Evolutionary conservation across 225 moss, liverwort and hornwort genomes (phyloP), one percentile per base, ranked within the genome.

Genomic region (Pseudisothecium myosuroides): DNA sequence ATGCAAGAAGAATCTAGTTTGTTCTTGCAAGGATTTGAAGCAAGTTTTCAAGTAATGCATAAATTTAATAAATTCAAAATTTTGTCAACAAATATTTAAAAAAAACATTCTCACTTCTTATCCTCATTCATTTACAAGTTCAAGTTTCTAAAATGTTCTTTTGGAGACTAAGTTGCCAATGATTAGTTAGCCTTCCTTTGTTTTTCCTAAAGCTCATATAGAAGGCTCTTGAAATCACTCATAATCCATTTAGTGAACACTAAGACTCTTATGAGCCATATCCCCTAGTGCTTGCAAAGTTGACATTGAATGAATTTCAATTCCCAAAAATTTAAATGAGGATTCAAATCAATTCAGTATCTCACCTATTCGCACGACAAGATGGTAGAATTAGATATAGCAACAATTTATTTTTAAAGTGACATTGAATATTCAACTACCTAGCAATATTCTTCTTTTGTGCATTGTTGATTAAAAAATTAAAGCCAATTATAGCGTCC

Each of bases 51-150:
- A 43, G 0, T 28, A 72, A 27, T 45, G 17, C 3, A 5, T 17
- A 45, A 10, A 15, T 73, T 45, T 16, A 3, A 43, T 28, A 17
- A 73, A 29, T 45, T 11, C 17, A 73, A 72, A 73, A 27, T 45
- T 29, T 73, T 29, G 28, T 73, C 10, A 28, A 28, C 0, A 45
- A 28, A 45, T 45, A 45, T 28, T 9, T 0, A n/a, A 0, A 43
- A 73, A 43, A 45, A 73, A 45, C 0, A 28, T 18, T 74, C 0
- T 74, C 6, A 17, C 6, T 2, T 45, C 17, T 29, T 17, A 1
- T 45, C 27, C 0, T 29, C 10, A 45, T 73, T 0, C 0, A 0
- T 45, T 73, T 17, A 10, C 2, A 72, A 72, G 9, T 15, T 43
- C 3, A 9, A 72, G 3, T 43, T 27, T 27, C 41, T 41, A 26